Evolutionary conservation across 2,329 filamentous ascomycete species (phyloP).

Genomic region (Monosporascus sp.): DNA sequence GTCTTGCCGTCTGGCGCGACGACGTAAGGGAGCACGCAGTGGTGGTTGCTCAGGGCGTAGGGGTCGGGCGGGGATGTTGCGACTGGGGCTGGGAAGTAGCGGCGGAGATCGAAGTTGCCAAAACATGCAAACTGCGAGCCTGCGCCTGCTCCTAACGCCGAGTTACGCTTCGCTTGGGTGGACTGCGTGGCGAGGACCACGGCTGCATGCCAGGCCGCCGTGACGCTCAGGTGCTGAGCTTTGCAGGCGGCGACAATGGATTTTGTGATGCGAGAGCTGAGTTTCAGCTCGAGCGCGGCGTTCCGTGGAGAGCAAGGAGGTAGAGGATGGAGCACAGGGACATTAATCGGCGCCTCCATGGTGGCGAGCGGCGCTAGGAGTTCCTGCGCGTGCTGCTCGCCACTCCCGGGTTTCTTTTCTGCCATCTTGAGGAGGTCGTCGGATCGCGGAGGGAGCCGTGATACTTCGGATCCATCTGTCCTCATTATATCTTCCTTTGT

Average conservation of each 20-base stretch:
- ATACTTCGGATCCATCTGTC: constrained; percentile 4
- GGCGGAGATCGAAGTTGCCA: constrained; percentile 10
- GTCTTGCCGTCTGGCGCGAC: constrained; percentile 3
- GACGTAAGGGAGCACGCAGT: constrained; percentile 6
- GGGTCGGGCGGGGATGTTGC: background rate
- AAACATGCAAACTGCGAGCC: constrained; percentile 8
- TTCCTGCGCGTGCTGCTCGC: constrained; percentile 6
- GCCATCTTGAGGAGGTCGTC: constrained; percentile 7
- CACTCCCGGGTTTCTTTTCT: constrained; percentile 6
- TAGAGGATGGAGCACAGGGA: constrained; percentile 3
- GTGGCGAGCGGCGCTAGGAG: constrained; percentile 4
- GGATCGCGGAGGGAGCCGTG: constrained; percentile 6
- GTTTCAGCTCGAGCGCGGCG: constrained; percentile 1
- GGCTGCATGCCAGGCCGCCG: constrained; percentile 7
- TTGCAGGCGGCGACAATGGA: constrained; percentile 6
- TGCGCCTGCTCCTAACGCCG: background rate
- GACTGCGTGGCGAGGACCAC: constrained; percentile 6
- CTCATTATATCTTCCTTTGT: background rate
- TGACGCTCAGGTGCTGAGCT: constrained; percentile 5
- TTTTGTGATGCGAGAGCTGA: constrained; percentile 1
- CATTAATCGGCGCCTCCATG: constrained; percentile 3
- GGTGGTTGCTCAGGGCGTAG: constrained; percentile 7
- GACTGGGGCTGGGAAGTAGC: constrained; percentile 5
- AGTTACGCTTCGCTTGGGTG: constrained; percentile 4
- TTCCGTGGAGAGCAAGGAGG: constrained; percentile 3